phyloP scores from a whole-genome alignment of 495 filamentous ascomycete species.

The Halenospora varia region DNA sequence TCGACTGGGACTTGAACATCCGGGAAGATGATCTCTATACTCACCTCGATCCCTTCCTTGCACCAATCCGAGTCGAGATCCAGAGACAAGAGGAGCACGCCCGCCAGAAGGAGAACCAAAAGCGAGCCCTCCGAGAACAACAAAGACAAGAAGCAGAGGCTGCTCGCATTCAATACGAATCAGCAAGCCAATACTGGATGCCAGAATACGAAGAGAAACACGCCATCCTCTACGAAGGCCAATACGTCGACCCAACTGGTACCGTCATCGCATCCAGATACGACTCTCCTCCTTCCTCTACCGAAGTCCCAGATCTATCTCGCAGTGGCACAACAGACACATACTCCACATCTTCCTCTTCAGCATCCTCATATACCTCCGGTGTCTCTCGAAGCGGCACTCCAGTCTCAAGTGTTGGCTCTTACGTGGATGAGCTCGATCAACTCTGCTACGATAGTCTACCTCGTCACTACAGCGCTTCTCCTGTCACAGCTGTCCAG shows the following conservation, averaged over 20 bases:
- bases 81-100: conserved; percentile 11
- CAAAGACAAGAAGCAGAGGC: conserved; percentile 3
- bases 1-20: conserved; percentile 91
- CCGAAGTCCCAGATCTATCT: conserved; percentile 23
- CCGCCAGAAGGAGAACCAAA: conserved; percentile 7
- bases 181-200: conserved; percentile 10
- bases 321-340: conserved; percentile 17
- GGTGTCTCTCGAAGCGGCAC: conserved; percentile 14
- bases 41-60: conserved; percentile 85
- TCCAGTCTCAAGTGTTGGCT: conserved; percentile 22
- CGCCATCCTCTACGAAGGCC: conserved; percentile 1
- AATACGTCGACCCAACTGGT: conserved; percentile 4
- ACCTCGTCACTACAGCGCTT: background rate
- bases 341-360: conserved; percentile 11
- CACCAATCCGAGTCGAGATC: conserved; percentile 60
- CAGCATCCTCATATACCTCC: conserved; percentile 18
- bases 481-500: conserved; percentile 1
- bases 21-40: conserved; percentile 77
- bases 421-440: conserved; percentile 17
- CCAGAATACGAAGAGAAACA: conserved; percentile 10
- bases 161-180: conserved; percentile 4
- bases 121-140: conserved; percentile 8
- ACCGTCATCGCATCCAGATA: conserved; percentile 5
- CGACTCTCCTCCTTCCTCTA: conserved; percentile 22
- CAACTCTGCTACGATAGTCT: background rate